Evolutionary conservation across 768 basidiomycete species (phyloP).

Genomic region (Gelatoporia subvermispora): DNA sequence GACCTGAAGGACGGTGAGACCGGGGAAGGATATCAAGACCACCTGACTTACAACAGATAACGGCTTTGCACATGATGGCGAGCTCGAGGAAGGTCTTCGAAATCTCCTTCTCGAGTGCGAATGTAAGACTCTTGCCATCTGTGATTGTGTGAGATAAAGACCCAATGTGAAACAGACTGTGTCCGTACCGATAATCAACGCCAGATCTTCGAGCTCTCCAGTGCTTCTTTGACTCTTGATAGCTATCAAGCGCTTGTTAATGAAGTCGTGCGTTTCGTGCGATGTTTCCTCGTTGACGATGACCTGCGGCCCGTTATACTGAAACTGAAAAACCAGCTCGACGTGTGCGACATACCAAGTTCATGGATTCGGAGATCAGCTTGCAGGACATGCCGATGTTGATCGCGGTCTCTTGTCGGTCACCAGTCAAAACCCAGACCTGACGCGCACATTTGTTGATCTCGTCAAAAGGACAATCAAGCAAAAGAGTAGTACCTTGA

Average conservation of each 20-base stretch:
- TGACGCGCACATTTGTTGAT: conserved; percentile 20
- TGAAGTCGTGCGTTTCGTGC: conserved; percentile 77
- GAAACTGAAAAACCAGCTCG: not conserved
- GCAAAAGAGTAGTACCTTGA: conserved; percentile 55
- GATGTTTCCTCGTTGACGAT: conserved; percentile 90
- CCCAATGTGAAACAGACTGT: not conserved
- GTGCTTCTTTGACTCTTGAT: conserved; percentile 90
- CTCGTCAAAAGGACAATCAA: not conserved
- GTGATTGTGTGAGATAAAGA: not conserved
- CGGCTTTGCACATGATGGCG: conserved; percentile 97
- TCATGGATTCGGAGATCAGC: conserved; percentile 97
- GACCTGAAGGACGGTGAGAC: conserved; percentile 46
- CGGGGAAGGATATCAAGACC: not conserved
- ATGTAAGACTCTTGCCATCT: conserved; percentile 95
- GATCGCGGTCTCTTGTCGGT: conserved; percentile 98
- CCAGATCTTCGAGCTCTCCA: conserved; percentile 89
- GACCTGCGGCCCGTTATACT: conserved; percentile 47
- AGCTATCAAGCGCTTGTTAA: conserved; percentile 83
- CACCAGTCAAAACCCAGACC: conserved; percentile 98
- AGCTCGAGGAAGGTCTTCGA: conserved; percentile 90
- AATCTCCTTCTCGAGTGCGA: conserved; percentile 89
- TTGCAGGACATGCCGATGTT: conserved; percentile 98
- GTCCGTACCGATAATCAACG: conserved; percentile 79
- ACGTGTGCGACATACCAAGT: conserved; percentile 58
- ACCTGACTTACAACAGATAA: conserved; percentile 80